Evolutionary conservation across 768 basidiomycete genomes (phyloP).

Genomic region (Termitomyces sp.): DNA sequence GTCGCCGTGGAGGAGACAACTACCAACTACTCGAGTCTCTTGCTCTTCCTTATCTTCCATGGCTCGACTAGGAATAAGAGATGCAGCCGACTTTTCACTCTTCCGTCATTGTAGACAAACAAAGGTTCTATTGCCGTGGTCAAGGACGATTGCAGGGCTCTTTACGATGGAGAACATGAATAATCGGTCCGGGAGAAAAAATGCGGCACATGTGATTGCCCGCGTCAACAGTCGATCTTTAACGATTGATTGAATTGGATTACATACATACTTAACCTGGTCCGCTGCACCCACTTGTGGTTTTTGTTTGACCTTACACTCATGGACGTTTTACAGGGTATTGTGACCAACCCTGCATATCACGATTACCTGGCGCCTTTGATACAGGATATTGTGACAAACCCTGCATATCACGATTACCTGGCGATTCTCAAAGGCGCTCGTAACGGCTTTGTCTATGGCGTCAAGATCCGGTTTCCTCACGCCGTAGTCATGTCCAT

Average conservation of each 20-base stretch:
- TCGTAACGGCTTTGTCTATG: conserved; percentile 85
- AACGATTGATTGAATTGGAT: background rate
- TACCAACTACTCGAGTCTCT: too few relatives aligned
- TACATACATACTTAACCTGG: background rate
- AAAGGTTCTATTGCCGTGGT: background rate
- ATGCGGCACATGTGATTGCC: conserved; percentile 16
- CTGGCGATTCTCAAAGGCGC: conserved; percentile 94
- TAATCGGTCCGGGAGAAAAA: background rate
- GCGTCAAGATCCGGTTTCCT: conserved; percentile 88
- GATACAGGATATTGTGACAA: conserved; percentile 45
- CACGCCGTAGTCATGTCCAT: conserved; percentile 97
- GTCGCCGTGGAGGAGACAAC: background rate
- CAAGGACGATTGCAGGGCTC: background rate
- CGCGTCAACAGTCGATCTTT: background rate
- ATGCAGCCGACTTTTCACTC: background rate
- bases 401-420: conserved; percentile 84
- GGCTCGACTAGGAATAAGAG: background rate
- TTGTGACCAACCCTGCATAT: conserved; percentile 64
- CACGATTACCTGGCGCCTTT: conserved; percentile 90
- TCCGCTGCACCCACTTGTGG: conserved; percentile 1
- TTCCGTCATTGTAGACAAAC: background rate
- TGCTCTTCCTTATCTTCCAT: background rate
- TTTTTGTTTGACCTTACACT: background rate
- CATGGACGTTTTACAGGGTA: conserved; percentile 33
- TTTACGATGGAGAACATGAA: too few relatives aligned